These are phyloP conservation scores for Kockovaella imperatae DNA, from an alignment of 768 basidiomycete species.

Conservation along the genomic window DNA sequence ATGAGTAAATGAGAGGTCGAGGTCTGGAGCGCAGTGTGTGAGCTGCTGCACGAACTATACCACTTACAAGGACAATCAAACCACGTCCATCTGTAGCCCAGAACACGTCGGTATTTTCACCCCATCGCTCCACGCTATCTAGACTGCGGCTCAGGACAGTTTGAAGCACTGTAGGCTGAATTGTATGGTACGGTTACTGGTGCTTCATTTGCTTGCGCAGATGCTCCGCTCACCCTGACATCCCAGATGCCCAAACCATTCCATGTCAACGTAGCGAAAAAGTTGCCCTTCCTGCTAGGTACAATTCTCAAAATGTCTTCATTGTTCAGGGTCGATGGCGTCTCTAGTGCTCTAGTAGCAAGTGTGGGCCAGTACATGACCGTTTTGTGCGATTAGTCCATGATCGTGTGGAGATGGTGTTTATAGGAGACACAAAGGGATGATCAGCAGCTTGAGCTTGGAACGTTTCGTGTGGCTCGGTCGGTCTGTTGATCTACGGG, in stretches of 20 bases:
- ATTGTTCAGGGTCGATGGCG: constrained; percentile 14
- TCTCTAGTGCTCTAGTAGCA: constrained; percentile 14
- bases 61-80: constrained; percentile 68
- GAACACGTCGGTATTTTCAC: constrained; percentile 62
- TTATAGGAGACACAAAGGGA: too few species aligned
- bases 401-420: too few species aligned
- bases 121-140: constrained; percentile 70
- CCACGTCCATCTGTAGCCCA: constrained; percentile 79
- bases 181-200: constrained; percentile 45
- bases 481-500: too few species aligned
- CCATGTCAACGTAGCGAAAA: constrained; percentile 26
- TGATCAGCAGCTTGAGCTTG: too few species aligned
- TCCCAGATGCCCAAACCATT: constrained; percentile 31
- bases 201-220: neutral
- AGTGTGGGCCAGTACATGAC: constrained; percentile 41
- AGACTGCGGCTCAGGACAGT: constrained; percentile 68
- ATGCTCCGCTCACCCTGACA: constrained; percentile 29
- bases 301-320: constrained; percentile 12
- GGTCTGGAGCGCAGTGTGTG: constrained; percentile 52
- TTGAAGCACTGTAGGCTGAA: constrained; percentile 46
- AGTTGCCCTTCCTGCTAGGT: constrained; percentile 30
- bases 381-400: too few species aligned
- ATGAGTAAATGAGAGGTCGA: constrained; percentile 70
- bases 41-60: neutral
- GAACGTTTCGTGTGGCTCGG: too few species aligned